Evolutionary conservation across 1,284 basidiomycete species (phyloP).

Genomic region (Pseudozyma thailandica): DNA sequence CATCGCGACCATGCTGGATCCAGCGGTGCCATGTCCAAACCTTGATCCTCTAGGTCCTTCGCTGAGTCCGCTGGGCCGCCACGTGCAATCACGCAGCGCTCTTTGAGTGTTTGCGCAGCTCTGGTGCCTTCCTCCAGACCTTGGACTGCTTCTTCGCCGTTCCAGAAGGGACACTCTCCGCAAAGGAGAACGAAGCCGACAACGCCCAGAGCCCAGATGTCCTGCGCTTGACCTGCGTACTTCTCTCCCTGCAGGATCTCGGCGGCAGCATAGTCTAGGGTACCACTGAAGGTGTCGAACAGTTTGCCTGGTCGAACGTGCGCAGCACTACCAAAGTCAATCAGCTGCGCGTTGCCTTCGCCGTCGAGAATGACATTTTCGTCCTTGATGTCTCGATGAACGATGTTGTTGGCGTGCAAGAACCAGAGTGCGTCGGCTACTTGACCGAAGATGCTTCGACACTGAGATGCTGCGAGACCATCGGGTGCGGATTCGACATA

Average conservation of each 20-base stretch:
- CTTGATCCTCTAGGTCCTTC: conserved; percentile 11
- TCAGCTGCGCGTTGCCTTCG: conserved; percentile 78
- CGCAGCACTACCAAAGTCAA: conserved; percentile 83
- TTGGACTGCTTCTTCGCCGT: conserved; percentile 61
- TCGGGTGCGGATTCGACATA: conserved; percentile 88
- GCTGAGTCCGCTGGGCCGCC: conserved; percentile 34
- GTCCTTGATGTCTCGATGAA: conserved; percentile 98
- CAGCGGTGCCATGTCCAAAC: conserved; percentile 24
- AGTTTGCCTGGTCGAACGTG: conserved; percentile 83
- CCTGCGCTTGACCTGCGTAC: conserved; percentile 95
- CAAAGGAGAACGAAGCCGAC: conserved; percentile 94
- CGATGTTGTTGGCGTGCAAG: conserved; percentile 89
- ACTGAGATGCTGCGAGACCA: conserved; percentile 80
- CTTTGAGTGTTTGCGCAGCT: conserved; percentile 54
- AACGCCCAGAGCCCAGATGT: conserved; percentile 98
- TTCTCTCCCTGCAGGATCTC: conserved; percentile 94
- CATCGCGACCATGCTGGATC: conserved; percentile 34
- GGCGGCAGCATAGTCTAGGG: conserved; percentile 86
- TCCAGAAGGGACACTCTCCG: conserved; percentile 88
- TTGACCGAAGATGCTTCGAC: conserved; percentile 89
- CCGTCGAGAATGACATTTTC: conserved; percentile 83
- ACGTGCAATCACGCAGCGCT: conserved; percentile 50
- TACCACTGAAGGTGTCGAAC: conserved; percentile 96
- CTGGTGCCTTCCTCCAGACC: conserved; percentile 61
- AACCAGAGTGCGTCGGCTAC: conserved; percentile 91